Base-by-base conservation (phyloP, 2,329 filamentous ascomycete genomes). In the Paecilomyces sp. region DNA sequence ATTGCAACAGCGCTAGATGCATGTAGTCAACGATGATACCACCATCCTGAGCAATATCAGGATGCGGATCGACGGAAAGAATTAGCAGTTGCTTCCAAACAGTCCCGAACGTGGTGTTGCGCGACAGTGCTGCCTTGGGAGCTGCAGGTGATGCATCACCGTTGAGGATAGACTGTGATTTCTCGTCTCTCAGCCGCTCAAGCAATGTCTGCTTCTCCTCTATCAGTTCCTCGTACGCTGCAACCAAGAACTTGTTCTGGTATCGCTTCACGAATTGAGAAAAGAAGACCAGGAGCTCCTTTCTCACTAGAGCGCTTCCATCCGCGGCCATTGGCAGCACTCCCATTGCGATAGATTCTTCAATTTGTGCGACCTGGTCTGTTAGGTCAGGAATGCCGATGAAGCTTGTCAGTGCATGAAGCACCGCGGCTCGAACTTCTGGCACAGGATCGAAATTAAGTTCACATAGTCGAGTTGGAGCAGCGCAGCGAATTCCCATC, bases 51-150 rank as follows among this genome's bases (percentile, higher is more conserved):
- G 95, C 90, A 34, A 97, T 90, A 70, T 97, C 93, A 1, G 93
- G 92, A 70, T 97, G 92, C 50, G 94, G 93, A 70, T 99, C 94
- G 18, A 96, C 91, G 53, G 91, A 93, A 73, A 97, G 82, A 63
- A 96, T 90, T 61, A 97, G 80, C 52, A 95, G 83, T 68, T 97
- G 90, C 72, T 96, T 94, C 94, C 94, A 99, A 63, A 95, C 89
- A 0, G 92, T 90, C 31, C 92, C 89, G 72, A 95, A 97, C 18
- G 96, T 90, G 0, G 92, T 96, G 70, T 96, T 94, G 64, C 90
- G 87, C 12, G 92, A 91, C 54, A 75, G 55, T n/a, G 64, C 71
- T 25, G 66, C 54, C 51, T 71, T 65, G 34, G 69, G 63, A 52
- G 61, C 58, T n/a, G 61, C 33, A 53, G 69, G 59, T 25, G 68